These are phyloP conservation scores for Tetrapyrgos nigripes DNA, from an alignment of 1,284 basidiomycete species.

Conservation along the genomic window DNA sequence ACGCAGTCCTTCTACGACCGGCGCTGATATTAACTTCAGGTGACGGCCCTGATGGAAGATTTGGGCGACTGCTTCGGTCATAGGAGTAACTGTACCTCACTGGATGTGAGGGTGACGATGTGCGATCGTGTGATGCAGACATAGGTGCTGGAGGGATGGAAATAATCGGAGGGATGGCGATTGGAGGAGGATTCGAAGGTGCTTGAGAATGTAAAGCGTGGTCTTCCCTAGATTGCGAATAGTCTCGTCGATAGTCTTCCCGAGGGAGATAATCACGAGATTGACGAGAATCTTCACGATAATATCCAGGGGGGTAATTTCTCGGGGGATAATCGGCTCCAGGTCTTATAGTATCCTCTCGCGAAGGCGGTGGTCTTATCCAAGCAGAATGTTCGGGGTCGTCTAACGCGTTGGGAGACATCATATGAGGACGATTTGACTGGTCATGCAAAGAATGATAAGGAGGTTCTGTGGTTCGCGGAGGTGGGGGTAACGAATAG, in stretches of 20 bases:
- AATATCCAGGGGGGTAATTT: not conserved
- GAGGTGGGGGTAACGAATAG: not conserved
- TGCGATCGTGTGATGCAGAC: constrained; percentile 5
- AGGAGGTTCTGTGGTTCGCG: not conserved
- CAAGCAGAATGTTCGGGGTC: not conserved
- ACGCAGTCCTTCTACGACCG: not conserved
- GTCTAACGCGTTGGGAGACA: not conserved
- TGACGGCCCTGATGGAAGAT: not conserved
- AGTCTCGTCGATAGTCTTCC: not conserved
- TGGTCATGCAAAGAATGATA: not conserved
- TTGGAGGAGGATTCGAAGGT: constrained; percentile 2
- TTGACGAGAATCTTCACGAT: not conserved
- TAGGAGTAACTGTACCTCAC: constrained; percentile 15
- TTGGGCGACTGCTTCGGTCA: constrained; percentile 11
- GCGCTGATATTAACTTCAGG: not conserved
- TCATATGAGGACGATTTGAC: not conserved
- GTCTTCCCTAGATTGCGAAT: not conserved
- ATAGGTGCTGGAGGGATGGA: constrained; percentile 10
- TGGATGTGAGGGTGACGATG: constrained; percentile 1
- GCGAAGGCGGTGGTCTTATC: not conserved
- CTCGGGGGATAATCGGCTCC: not conserved
- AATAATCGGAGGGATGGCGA: constrained; percentile 8
- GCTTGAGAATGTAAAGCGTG: constrained; percentile 10
- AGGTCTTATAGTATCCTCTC: not conserved
- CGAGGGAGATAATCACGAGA: not conserved